Percentiles rank a stretch among this genome's conserved stretches.
Conservation (phyloP, 2,329 filamentous ascomycete species). For the Alternaria dauci region DNA sequence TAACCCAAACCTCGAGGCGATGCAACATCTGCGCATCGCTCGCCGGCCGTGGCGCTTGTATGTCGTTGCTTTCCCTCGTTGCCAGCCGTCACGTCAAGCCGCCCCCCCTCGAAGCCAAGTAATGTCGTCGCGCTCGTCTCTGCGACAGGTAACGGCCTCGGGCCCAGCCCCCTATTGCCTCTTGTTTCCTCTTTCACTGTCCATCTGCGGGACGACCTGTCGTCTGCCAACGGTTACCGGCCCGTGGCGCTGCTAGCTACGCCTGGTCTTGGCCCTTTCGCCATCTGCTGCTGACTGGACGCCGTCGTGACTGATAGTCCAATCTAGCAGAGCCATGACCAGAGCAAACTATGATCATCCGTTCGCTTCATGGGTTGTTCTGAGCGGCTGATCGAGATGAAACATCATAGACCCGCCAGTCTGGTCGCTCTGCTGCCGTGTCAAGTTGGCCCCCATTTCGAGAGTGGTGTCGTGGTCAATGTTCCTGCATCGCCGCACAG, state of each 20-base stretch:
- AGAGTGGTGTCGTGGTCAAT: slow-evolving; percentile 51
- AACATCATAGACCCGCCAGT: slow-evolving; percentile 47
- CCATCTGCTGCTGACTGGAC: slow-evolving; percentile 39
- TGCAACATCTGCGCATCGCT: slow-evolving; percentile 39
- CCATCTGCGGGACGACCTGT: slow-evolving; percentile 34
- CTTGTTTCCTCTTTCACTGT: slow-evolving; percentile 24
- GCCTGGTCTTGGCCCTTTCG: slow-evolving; percentile 33
- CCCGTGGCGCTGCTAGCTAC: slow-evolving; percentile 42
- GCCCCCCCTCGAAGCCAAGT: slow-evolving; percentile 25
- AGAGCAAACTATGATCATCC: slow-evolving; percentile 48
- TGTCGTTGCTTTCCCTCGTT: slow-evolving; percentile 23
- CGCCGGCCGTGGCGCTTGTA: slow-evolving; percentile 30
- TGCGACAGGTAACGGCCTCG: slow-evolving; percentile 49
- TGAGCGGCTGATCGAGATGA: slow-evolving; percentile 50
- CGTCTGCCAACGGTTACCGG: slow-evolving; percentile 43
- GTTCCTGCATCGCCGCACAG: slow-evolving; percentile 55
- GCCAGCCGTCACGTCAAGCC: slow-evolving; percentile 18
- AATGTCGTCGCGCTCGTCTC: slow-evolving; percentile 28
- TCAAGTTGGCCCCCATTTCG: slow-evolving; percentile 45
- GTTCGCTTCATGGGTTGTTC: slow-evolving; percentile 50
- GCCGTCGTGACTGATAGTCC: slow-evolving; percentile 35
- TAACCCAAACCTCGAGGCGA: slow-evolving; percentile 34
- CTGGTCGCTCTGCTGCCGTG: slow-evolving; percentile 47
- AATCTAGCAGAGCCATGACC: slow-evolving; percentile 33
- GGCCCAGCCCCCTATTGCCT: slow-evolving; percentile 24